A percentile compares a stretch with the other conserved stretches of the same genome.
These are phyloP conservation scores for Calonectria pseudoturangicola DNA, from an alignment of 2,329 filamentous ascomycete genomes.

Conservation along the genomic window DNA sequence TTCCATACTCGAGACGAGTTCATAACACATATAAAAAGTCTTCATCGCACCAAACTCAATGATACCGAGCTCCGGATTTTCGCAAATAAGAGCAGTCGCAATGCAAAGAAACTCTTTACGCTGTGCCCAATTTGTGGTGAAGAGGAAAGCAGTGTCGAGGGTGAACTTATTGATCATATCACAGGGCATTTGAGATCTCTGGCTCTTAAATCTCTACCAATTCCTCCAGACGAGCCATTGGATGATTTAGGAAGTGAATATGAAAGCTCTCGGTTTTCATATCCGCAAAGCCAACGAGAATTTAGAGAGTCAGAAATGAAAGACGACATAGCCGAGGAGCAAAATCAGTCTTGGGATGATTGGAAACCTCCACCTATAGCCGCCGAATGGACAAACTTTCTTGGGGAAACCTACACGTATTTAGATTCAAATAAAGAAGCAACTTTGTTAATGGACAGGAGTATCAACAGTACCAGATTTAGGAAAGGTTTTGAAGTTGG, in stretches of 20 bases:
- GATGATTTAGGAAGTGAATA: background rate
- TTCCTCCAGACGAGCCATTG: constrained; percentile 18
- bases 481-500: too few relatives aligned
- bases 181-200: constrained; percentile 34
- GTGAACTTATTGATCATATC: constrained; percentile 33
- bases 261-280: background rate
- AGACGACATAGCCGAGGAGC: background rate
- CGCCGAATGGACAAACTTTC: background rate
- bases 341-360: background rate
- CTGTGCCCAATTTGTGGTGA: constrained; percentile 28
- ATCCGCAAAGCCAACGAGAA: background rate
- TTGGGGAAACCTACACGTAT: background rate
- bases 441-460: too few relatives aligned
- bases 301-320: background rate
- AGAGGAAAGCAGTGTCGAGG: background rate
- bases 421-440: background rate
- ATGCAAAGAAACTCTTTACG: constrained; percentile 12
- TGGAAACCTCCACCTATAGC: background rate
- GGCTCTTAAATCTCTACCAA: constrained; percentile 39
- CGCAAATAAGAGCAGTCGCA: constrained; percentile 28
- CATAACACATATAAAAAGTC: constrained; percentile 34
- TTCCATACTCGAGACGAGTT: constrained; percentile 25
- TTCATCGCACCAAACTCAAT: constrained; percentile 22
- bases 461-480: too few relatives aligned
- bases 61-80: constrained; percentile 32